Evolutionary conservation across 176 grass and related monocot genomes (phyloP).

Genomic region (Rhynchospora pubera): DNA sequence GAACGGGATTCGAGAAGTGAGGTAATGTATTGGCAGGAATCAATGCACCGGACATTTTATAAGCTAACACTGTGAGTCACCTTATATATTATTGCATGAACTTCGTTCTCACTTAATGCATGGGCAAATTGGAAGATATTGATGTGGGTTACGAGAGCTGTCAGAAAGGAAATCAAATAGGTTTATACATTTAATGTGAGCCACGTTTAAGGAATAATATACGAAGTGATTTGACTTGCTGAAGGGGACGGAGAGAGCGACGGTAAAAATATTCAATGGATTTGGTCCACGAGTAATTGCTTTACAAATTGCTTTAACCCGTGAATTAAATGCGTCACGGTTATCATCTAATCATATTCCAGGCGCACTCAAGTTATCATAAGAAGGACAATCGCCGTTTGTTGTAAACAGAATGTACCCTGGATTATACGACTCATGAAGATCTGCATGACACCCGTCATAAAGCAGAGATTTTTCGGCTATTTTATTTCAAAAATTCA

Average conservation of each 20-base stretch:
- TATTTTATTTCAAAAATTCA: not conserved
- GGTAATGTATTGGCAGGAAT: not conserved
- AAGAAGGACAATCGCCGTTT: not conserved
- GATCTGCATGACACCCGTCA: not conserved
- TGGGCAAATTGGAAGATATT: too few species aligned
- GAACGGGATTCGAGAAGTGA: not conserved
- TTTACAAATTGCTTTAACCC: too few species aligned
- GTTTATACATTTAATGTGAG: not conserved
- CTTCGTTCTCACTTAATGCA: not conserved
- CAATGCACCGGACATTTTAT: conserved; percentile 24
- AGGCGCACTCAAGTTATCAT: not conserved
- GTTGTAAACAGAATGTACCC: conserved; percentile 18
- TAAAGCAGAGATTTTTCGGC: not conserved
- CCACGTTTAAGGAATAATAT: not conserved
- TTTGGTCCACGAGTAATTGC: not conserved
- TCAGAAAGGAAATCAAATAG: too few species aligned
- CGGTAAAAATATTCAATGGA: not conserved
- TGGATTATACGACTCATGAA: conserved; percentile 6
- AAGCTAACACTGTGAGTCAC: not conserved
- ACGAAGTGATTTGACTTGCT: not conserved
- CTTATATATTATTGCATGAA: not conserved
- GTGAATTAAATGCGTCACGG: not conserved
- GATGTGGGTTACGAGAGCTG: not conserved
- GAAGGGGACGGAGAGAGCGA: not conserved
- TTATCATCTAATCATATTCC: not conserved